Percentiles rank a stretch among this genome's conserved stretches.
These are phyloP conservation scores for Sugiyamaella japonica DNA, from an alignment of 1,139 yeast genomes.

Conservation along the genomic window DNA sequence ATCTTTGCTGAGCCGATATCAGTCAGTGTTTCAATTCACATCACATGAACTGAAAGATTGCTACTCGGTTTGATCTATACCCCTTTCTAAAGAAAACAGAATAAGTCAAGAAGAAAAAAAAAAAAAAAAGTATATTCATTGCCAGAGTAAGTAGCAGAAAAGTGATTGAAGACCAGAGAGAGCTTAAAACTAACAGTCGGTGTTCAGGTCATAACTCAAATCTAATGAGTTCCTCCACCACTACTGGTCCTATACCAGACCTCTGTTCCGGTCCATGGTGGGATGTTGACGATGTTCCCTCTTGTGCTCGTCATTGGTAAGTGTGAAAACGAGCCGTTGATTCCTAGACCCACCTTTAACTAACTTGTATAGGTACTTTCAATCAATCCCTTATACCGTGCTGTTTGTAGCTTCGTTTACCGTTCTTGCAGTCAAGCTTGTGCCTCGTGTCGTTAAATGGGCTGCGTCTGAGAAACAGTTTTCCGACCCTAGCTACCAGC, in stretches of 20 bases:
- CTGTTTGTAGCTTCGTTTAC: slow-evolving; percentile 25
- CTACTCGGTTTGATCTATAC: no score
- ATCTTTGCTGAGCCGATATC: no score
- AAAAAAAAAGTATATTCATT: not conserved
- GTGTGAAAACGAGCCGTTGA: slow-evolving; percentile 15
- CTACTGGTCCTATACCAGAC: not conserved
- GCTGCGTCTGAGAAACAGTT: slow-evolving; percentile 9
- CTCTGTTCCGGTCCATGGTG: slow-evolving; percentile 32
- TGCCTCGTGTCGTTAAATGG: slow-evolving; percentile 25
- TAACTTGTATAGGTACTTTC: slow-evolving; percentile 30
- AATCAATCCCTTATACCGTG: slow-evolving; percentile 29
- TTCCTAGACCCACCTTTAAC: not conserved
- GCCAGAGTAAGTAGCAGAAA: not conserved
- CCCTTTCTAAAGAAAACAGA: not conserved
- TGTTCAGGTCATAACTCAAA: not conserved
- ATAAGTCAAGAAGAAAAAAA: not conserved
- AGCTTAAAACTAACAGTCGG: not conserved
- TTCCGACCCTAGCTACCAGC: slow-evolving; percentile 30
- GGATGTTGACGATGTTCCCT: slow-evolving; percentile 35
- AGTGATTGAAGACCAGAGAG: not conserved
- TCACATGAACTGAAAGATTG: no score
- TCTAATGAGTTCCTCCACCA: slow-evolving; percentile 10
- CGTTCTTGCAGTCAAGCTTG: slow-evolving; percentile 22
- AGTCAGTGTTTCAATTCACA: no score
- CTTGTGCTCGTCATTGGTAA: slow-evolving; percentile 35